These are phyloP conservation scores for Pyrrhoderma noxium DNA, from an alignment of 1,284 basidiomycete genomes.

Conservation along the genomic window DNA sequence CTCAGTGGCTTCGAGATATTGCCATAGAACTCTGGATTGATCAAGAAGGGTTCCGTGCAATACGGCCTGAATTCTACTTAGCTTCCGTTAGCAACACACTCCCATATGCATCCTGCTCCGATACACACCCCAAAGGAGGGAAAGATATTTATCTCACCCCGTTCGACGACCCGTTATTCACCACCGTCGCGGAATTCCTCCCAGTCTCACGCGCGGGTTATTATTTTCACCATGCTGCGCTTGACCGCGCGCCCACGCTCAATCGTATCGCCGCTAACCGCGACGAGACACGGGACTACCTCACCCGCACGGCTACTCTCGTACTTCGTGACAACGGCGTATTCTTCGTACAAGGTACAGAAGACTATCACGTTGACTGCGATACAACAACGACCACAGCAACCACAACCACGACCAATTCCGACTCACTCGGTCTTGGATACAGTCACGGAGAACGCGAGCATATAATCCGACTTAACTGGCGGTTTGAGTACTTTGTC, in stretches of 20 bases:
- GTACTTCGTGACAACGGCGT: conserved; percentile 61
- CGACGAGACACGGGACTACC: conserved; percentile 61
- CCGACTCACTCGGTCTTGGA: background rate
- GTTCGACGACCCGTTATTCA: conserved; percentile 26
- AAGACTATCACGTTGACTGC: conserved; percentile 30
- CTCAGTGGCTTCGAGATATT: conserved; percentile 34
- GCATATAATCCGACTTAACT: conserved; percentile 39
- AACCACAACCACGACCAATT: too few relatives aligned
- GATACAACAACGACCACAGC: too few relatives aligned
- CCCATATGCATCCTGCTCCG: conserved; percentile 4
- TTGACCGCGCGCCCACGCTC: conserved; percentile 62
- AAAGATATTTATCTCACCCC: background rate
- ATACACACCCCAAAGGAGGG: too few relatives aligned
- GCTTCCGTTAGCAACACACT: conserved; percentile 36
- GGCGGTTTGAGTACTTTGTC: conserved; percentile 75
- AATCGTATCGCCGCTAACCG: conserved; percentile 56
- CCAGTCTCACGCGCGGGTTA: conserved; percentile 51
- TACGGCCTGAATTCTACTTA: conserved; percentile 51
- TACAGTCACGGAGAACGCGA: conserved; percentile 21
- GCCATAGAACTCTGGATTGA: conserved; percentile 66
- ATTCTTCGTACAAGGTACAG: conserved; percentile 62
- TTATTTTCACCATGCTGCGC: conserved; percentile 60
- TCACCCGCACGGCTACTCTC: conserved; percentile 64
- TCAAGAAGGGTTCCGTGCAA: conserved; percentile 68
- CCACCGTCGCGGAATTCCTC: conserved; percentile 50